Base-by-base conservation (phyloP, 495 filamentous ascomycete species). In the Evansstolkia leycettana region DNA sequence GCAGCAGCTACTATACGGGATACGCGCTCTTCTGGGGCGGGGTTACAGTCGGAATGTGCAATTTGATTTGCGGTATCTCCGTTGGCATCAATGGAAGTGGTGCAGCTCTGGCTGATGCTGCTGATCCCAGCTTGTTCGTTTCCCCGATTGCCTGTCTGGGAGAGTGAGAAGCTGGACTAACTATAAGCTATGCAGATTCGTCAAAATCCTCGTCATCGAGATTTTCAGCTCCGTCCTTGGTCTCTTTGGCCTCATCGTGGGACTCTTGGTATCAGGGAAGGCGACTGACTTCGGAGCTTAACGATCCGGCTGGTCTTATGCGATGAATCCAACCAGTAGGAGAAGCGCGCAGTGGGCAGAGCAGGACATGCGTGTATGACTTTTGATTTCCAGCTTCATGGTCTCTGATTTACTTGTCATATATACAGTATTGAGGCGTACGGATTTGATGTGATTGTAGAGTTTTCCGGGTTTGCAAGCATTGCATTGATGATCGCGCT, bases 151-250 rank as follows among this genome's bases (percentile, higher is more conserved):
- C 23, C 30, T 43, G 4, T 29, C 11, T 34, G 10, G 43, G n/a
- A n/a, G n/a, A n/a, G n/a, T n/a, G n/a, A n/a, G n/a, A 39, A 28
- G 30, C 40, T 37, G 41, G 30, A 25, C 45, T 62, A 46, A 58
- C 46, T n/a, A 32, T 14, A 1, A 31, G 30, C 10, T 39, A 37
- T 31, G 43, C 38, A 94, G 87, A 33, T 99, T 99, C 63, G 88
- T 99, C 60, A 94, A 93, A 67, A 93, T 96, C 48, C 78, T 99
- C 27, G 88, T 99, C 44, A 87, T 99, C 48, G 92, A 99, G 62
- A 99, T 99, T 57, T 99, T 99, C 69, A 95, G 90, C 52, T 96
- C 90, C 5, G 86, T 99, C 13, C 68, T 99, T 11, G 92, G 92
- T 37, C 72, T 99, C n/a, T 99, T 99, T 53, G 92, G 92, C 35